Base-by-base conservation (phyloP, 1,284 basidiomycete genomes). In the Pseudozyma sp. region DNA sequence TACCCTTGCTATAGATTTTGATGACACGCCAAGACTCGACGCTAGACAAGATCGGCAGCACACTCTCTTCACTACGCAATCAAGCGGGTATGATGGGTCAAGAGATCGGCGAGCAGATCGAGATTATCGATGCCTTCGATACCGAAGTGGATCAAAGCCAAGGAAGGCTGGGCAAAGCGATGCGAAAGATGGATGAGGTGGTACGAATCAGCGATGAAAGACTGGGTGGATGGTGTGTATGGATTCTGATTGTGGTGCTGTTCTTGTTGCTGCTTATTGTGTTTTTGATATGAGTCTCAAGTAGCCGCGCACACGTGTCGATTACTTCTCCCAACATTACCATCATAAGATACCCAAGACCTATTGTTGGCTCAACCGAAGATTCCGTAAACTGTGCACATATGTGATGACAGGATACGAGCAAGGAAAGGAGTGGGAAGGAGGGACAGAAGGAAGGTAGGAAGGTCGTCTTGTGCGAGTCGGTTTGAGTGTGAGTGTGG, bases 211-310 rank as follows among this genome's bases (percentile, higher is more conserved):
- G 76, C 21, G 83, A 84, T 49, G 81, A 80, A 44, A 59, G 80
- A n/a, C 53, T 82, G 36, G 78, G 80, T 10, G 83, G 83, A 7
- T 84, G 83, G 83, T 83, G 82, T 55, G 81, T 83, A 5, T 84
- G 83, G 83, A 70, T 84, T 18, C 65, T 84, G 53, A 72, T 84
- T 21, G 70, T 77, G 45, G 58, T 71, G n/a, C 55, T 78, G 52
- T 72, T 78, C 44, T 53, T 78, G 40, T 48, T 78, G 36, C 49
- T 78, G 21, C 47, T 78, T 47, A 61, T 78, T 14, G 76, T 71
- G 25, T 61, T 78, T 50, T 59, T 78, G 59, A 76, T 78, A 71
- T 77, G 59, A 68, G 25, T 31, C 25, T 31, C 25, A 31, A 3
- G 25, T 31, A 31, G 25, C 25, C 25, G 25, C 18, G 18, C 18